Evolutionary conservation across 208 protist genomes (phyloP).

Genomic region (Trypanosoma scelopori): DNA sequence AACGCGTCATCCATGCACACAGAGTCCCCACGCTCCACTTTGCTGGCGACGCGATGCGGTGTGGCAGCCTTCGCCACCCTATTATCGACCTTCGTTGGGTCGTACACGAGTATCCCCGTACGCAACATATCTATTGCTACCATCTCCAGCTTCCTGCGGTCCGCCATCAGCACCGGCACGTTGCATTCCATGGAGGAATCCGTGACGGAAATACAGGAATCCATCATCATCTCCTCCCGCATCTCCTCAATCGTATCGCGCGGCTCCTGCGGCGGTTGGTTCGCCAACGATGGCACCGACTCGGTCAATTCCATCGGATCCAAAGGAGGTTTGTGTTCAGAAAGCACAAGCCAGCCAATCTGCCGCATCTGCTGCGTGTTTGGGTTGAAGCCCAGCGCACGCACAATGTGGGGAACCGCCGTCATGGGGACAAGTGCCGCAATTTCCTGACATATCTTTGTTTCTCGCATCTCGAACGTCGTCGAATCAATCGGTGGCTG

Average conservation of each 20-base stretch:
- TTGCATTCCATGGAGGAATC: no score
- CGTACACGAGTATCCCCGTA: conserved; percentile 36
- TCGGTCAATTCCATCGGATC: no score
- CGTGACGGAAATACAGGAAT: not conserved
- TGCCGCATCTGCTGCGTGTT: conserved; percentile 45
- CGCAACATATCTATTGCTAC: conserved; percentile 26
- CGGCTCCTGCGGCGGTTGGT: not conserved
- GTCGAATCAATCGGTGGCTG: not conserved
- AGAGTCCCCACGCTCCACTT: conserved; percentile 29
- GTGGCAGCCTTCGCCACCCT: not conserved
- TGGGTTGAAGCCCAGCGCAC: conserved; percentile 44
- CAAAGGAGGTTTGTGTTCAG: not conserved
- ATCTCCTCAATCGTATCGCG: no score
- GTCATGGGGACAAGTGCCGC: conserved; percentile 10
- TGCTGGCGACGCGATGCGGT: conserved; percentile 25
- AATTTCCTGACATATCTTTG: conserved; percentile 16
- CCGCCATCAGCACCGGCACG: conserved; percentile 7
- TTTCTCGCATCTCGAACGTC: not conserved
- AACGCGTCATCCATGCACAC: conserved; percentile 29
- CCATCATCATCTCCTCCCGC: not conserved
- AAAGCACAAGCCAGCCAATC: conserved; percentile 13
- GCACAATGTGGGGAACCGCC: conserved; percentile 40
- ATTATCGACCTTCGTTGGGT: conserved; percentile 25
- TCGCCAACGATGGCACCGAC: no score
- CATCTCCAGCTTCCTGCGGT: conserved; percentile 33